phyloP scores from a whole-genome alignment of 208 protist species.

The Strigomonas culicis region DNA sequence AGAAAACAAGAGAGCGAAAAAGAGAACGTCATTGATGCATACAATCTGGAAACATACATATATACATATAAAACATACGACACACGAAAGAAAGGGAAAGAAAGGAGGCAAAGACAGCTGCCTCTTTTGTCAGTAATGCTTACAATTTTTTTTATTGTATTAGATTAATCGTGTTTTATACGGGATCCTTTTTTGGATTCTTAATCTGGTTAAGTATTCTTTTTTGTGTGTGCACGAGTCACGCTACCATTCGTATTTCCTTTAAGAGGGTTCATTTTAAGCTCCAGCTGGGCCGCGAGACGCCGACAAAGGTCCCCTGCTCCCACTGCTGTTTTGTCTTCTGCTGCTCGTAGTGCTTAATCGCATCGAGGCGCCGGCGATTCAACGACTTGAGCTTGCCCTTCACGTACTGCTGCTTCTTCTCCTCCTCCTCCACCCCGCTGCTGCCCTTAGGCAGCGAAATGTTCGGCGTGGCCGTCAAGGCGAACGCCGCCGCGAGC shows the following conservation, averaged over 20 bases:
- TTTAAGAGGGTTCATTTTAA: no score
- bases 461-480: constrained; percentile 83
- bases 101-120: not conserved
- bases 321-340: constrained; percentile 86
- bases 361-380: constrained; percentile 45
- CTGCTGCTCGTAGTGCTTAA: constrained; percentile 70
- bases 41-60: not conserved
- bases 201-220: not conserved
- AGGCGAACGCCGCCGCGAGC: constrained; percentile 90
- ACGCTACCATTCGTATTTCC: no score
- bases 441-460: constrained; percentile 66
- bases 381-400: constrained; percentile 88
- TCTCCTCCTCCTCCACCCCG: constrained; percentile 36
- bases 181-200: not conserved
- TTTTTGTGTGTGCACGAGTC: no score
- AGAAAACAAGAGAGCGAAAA: constrained; percentile 10
- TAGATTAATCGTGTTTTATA: not conserved
- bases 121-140: no score
- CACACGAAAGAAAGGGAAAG: constrained; percentile 10
- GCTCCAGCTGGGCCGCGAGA: constrained; percentile 10
- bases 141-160: not conserved
- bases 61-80: constrained; percentile 8
- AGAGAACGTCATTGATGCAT: no score
- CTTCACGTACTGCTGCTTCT: constrained; percentile 83
- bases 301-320: constrained; percentile 72